Percentiles rank a stretch among this genome's conserved stretches.
These are phyloP conservation scores for Penicillium sp. DNA, from an alignment of 2,329 filamentous ascomycete genomes.

Conservation along the genomic window DNA sequence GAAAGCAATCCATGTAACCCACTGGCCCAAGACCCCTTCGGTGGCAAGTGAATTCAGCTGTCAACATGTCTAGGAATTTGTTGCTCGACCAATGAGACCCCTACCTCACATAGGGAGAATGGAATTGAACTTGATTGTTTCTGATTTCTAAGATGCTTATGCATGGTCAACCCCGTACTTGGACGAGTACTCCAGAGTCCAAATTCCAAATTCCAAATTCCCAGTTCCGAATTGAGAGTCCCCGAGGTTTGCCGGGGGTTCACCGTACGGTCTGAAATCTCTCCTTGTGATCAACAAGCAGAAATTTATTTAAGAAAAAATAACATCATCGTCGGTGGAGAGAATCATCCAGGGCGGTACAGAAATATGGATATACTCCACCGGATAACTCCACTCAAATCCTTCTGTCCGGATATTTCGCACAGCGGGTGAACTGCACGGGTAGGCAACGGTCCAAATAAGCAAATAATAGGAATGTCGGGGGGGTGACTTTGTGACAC, in stretches of 20 bases:
- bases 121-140: slow-evolving; percentile 2
- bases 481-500: slow-evolving; percentile 1
- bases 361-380: background rate
- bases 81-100: background rate
- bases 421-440: slow-evolving; percentile 5
- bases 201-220: background rate
- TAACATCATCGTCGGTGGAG: no score
- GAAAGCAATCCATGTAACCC: slow-evolving; percentile 3
- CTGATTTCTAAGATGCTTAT: background rate
- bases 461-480: slow-evolving; percentile 8
- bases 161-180: background rate
- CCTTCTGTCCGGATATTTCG: background rate
- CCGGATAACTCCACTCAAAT: slow-evolving; percentile 8
- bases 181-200: background rate
- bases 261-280: background rate
- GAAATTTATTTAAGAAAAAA: background rate
- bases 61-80: slow-evolving; percentile 1
- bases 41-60: slow-evolving; percentile 1
- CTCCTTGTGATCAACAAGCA: background rate
- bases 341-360: background rate
- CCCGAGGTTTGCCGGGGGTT: no score
- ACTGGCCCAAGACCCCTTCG: background rate
- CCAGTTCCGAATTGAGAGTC: no score
- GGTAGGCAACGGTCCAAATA: slow-evolving; percentile 12
- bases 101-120: background rate